Conservation (phyloP, 257 asterid species). For the Jacaranda mimosifolia region DNA sequence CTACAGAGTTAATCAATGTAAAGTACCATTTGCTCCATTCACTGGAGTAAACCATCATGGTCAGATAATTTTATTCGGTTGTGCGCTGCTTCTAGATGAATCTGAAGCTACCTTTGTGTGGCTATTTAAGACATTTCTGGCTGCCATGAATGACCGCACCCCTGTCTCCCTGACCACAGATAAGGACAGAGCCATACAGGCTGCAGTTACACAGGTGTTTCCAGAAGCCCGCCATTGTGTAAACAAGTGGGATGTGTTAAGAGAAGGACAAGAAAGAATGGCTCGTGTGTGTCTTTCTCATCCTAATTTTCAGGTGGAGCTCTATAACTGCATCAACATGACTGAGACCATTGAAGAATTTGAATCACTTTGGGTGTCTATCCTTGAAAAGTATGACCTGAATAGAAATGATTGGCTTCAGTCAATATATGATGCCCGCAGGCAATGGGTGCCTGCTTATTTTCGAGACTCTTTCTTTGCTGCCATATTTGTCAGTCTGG, state of each 20-base stretch:
- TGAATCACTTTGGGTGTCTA: conserved; percentile 74
- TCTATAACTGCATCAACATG: conserved; percentile 81
- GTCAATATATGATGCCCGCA: conserved; percentile 72
- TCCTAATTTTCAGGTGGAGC: conserved; percentile 81
- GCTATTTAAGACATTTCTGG: conserved; percentile 87
- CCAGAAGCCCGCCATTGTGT: conserved; percentile 76
- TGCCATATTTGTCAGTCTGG: conserved; percentile 56
- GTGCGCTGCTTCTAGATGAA: conserved; percentile 86
- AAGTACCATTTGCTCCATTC: conserved; percentile 86
- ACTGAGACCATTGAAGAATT: conserved; percentile 89
- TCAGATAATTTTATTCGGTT: conserved; percentile 81
- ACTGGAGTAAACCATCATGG: conserved; percentile 97
- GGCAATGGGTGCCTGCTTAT: conserved; percentile 91
- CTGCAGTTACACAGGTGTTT: conserved; percentile 74
- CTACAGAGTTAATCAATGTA: conserved; percentile 65
- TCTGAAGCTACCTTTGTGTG: conserved; percentile 85
- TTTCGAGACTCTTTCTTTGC: conserved; percentile 87
- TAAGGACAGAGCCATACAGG: conserved; percentile 64
- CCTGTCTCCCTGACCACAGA: conserved; percentile 83
- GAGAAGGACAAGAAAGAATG: conserved; percentile 87
- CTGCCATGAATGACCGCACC: conserved; percentile 73
- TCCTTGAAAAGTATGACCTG: conserved; percentile 79
- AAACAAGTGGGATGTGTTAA: conserved; percentile 79
- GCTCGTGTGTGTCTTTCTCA: conserved; percentile 64
- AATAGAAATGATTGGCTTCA: conserved; percentile 87